phyloP scores from a whole-genome alignment of 352 stramenopile genomes.

The Globisporangium acanthophoron region DNA sequence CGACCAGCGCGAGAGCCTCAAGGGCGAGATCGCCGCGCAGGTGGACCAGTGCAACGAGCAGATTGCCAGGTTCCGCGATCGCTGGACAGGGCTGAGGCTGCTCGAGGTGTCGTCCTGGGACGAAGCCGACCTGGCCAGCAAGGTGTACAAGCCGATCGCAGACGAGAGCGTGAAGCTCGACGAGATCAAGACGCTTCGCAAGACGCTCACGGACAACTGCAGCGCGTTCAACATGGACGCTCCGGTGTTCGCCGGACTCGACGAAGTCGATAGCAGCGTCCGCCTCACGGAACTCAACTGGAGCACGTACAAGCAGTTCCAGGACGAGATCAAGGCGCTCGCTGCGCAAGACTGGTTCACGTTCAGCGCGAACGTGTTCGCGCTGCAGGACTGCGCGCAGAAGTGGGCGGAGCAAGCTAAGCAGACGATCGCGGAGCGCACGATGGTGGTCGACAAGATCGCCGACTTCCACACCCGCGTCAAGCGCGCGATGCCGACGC shows the following conservation, averaged over 20 bases:
- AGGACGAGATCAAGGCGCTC: constrained; percentile 65
- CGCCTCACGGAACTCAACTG: constrained; percentile 65
- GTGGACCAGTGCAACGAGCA: constrained; percentile 86
- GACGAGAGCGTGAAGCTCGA: constrained; percentile 85
- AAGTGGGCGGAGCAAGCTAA: constrained; percentile 91
- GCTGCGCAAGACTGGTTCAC: constrained; percentile 90
- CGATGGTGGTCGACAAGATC: constrained; percentile 70
- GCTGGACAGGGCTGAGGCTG: constrained; percentile 86
- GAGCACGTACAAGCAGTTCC: constrained; percentile 86
- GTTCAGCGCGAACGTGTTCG: constrained; percentile 92
- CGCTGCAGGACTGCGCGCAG: constrained; percentile 86
- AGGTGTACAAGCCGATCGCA: constrained; percentile 79
- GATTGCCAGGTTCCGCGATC: constrained; percentile 88
- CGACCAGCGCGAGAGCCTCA: constrained; percentile 90
- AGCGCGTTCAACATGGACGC: constrained; percentile 82
- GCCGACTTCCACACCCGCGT: constrained; percentile 75
- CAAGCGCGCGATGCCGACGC: constrained; percentile 85
- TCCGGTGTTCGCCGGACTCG: constrained; percentile 80
- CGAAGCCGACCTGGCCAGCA: constrained; percentile 40
- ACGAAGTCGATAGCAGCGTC: constrained; percentile 75
- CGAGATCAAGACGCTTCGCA: constrained; percentile 50
- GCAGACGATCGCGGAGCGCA: constrained; percentile 39
- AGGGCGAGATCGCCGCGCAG: constrained; percentile 84
- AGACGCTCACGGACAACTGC: constrained; percentile 77
- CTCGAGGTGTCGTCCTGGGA: constrained; percentile 80